These are phyloP conservation scores for Calonectria pseudoreteaudii DNA, from an alignment of 2,329 filamentous ascomycete species.

Conservation along the genomic window DNA sequence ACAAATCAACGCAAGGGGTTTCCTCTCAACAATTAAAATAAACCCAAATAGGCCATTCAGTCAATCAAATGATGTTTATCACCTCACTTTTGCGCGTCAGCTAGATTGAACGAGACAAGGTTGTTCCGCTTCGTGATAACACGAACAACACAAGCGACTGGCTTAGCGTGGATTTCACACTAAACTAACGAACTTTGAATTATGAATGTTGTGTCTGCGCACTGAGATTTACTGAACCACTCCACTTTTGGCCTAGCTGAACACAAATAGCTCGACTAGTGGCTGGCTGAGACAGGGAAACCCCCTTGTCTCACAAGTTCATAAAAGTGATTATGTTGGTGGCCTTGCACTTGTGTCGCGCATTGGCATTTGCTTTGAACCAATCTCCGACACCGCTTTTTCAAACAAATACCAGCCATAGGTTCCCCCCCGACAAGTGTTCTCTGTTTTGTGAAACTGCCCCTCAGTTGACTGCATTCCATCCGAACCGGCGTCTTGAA, in stretches of 20 bases:
- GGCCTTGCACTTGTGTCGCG: no score
- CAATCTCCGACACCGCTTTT: neutral
- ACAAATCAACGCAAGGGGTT: neutral
- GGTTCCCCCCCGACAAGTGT: neutral
- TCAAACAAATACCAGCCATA: neutral
- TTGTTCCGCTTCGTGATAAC: neutral
- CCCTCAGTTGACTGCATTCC: no score
- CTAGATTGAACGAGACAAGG: neutral
- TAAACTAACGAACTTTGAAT: neutral
- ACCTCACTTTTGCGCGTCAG: neutral
- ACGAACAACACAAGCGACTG: neutral
- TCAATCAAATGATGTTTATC: neutral
- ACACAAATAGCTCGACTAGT: neutral
- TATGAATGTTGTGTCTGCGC: neutral
- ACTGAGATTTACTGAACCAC: neutral
- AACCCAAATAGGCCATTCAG: neutral
- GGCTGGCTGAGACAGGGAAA: neutral
- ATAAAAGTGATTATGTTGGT: neutral
- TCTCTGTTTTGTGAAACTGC: neutral
- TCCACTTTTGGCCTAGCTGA: neutral
- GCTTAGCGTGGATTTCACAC: neutral
- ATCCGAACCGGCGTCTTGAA: neutral
- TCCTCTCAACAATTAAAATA: neutral
- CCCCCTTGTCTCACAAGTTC: neutral
- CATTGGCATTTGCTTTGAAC: neutral